These are phyloP conservation scores for Metschnikowia lochheadii DNA, from an alignment of 805 yeast genomes.

Conservation along the genomic window DNA sequence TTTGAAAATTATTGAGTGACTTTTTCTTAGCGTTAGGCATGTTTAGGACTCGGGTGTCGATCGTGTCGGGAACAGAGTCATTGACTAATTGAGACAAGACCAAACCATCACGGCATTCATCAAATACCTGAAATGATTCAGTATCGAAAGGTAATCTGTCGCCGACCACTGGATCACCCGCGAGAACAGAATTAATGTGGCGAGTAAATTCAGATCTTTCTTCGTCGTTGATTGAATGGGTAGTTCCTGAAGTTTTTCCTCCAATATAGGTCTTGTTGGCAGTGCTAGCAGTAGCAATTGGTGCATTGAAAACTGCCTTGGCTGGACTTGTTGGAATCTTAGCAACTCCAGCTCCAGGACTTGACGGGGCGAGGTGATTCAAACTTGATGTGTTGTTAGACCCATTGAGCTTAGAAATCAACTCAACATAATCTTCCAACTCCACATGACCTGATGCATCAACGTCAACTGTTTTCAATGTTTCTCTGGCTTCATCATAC, in stretches of 20 bases:
- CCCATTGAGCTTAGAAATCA: conserved; percentile 76
- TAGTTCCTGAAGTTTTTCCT: conserved; percentile 86
- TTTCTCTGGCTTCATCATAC: conserved; percentile 91
- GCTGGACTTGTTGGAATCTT: conserved; percentile 17
- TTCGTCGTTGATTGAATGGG: conserved; percentile 96
- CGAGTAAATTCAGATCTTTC: conserved; percentile 94
- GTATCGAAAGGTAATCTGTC: conserved; percentile 85
- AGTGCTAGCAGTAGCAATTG: conserved; percentile 47
- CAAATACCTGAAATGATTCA: conserved; percentile 91
- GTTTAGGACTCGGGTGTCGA: conserved; percentile 95
- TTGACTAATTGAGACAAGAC: conserved; percentile 89
- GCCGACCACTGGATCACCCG: conserved; percentile 86
- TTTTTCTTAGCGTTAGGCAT: conserved; percentile 73
- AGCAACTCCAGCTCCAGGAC: background rate
- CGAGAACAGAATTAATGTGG: conserved; percentile 87
- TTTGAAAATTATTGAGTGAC: conserved; percentile 85
- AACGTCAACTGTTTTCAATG: conserved; percentile 83
- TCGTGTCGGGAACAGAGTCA: conserved; percentile 97
- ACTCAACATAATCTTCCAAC: conserved; percentile 85
- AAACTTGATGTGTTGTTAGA: conserved; percentile 3
- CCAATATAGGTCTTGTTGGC: conserved; percentile 66
- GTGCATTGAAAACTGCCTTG: conserved; percentile 27
- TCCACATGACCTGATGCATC: conserved; percentile 98
- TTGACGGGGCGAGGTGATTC: conserved; percentile 5
- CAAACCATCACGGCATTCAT: conserved; percentile 93